Percentiles rank a stretch among this genome's conserved stretches.
These are phyloP conservation scores for Huntiella omanensis DNA, from an alignment of 2,329 filamentous ascomycete species.

Conservation along the genomic window DNA sequence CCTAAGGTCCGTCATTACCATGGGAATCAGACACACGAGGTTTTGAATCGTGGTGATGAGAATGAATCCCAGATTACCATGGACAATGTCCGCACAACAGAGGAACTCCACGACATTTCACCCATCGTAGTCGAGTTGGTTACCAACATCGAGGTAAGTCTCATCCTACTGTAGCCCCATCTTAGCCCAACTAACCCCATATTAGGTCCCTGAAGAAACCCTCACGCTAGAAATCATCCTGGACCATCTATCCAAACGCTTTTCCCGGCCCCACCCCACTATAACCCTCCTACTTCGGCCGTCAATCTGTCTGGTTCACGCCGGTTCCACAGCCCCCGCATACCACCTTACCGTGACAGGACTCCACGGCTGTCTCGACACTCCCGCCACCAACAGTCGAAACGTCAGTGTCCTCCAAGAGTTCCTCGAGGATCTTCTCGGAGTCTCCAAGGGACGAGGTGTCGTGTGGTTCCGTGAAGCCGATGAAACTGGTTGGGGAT, in stretches of 20 bases:
- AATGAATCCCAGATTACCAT: not conserved
- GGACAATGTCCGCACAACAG: not conserved
- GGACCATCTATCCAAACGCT: conserved; percentile 53
- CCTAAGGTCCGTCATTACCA: not conserved
- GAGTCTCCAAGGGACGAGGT: conserved; percentile 46
- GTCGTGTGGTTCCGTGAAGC: conserved; percentile 54
- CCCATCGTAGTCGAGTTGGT: conserved; percentile 4
- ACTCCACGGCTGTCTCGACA: conserved; percentile 42
- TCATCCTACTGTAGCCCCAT: too few species aligned
- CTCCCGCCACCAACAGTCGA: conserved; percentile 59
- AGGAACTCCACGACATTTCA: not conserved
- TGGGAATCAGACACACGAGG: not conserved
- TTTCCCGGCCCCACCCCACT: conserved; percentile 52
- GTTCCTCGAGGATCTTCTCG: conserved; percentile 53
- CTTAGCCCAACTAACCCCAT: not conserved
- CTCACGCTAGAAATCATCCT: conserved; percentile 57
- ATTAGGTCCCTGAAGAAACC: conserved; percentile 54
- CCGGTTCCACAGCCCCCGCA: conserved; percentile 56
- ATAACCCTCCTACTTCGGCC: conserved; percentile 63
- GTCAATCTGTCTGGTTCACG: conserved; percentile 55
- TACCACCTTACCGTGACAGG: conserved; percentile 62
- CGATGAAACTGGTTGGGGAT: conserved; percentile 52
- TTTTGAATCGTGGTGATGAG: not conserved
- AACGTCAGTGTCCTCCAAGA: conserved; percentile 60
- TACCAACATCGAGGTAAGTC: conserved; percentile 6